phyloP scores from a whole-genome alignment of 257 asterid genomes.

The Fraxinus excelsior region DNA sequence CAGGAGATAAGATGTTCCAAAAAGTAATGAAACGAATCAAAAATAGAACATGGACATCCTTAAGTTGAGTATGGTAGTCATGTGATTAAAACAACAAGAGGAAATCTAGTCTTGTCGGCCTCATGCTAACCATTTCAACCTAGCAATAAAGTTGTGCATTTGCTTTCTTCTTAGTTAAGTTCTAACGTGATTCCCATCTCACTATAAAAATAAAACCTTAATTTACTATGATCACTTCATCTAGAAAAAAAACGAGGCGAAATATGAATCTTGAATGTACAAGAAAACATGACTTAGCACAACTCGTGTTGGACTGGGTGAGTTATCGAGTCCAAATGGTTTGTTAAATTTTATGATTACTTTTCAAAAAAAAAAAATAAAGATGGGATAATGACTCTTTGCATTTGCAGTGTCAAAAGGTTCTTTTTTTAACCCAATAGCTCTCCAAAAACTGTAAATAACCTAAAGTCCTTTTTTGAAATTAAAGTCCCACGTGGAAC shows the following conservation, averaged over 20 bases:
- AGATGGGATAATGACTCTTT: background rate
- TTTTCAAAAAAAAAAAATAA: no score
- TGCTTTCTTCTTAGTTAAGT: slow-evolving; percentile 5
- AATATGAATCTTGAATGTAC: background rate
- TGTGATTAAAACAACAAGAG: background rate
- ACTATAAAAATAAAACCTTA: background rate
- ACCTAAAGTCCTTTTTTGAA: background rate
- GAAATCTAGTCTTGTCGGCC: background rate
- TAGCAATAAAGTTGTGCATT: background rate
- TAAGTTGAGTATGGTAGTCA: background rate
- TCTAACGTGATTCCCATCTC: background rate
- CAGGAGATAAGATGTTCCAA: background rate
- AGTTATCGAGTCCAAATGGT: background rate
- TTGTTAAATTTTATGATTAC: background rate
- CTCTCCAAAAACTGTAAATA: background rate
- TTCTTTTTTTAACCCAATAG: background rate
- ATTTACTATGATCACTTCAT: background rate
- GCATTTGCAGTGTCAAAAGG: background rate
- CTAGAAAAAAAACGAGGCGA: background rate
- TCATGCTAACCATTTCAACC: background rate
- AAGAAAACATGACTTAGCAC: background rate
- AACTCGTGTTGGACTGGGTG: background rate
- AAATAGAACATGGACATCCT: background rate
- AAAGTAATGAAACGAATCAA: background rate
- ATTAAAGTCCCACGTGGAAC: background rate